Base-by-base conservation (phyloP, 2,329 filamentous ascomycete species). In the Neonectria faginata region DNA sequence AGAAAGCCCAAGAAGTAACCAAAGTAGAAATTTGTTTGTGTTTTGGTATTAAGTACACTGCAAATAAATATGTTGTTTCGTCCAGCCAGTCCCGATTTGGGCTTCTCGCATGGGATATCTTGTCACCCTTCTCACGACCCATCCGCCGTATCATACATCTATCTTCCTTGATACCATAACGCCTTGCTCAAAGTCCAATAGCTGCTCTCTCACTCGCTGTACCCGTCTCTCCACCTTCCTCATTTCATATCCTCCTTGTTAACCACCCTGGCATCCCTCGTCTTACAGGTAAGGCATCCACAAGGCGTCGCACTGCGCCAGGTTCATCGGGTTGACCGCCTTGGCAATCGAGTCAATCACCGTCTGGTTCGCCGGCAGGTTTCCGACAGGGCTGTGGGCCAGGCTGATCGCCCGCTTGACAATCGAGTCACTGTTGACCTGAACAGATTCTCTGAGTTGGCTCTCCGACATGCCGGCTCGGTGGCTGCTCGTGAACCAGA, bases 251-350 rank as follows among this genome's bases (percentile, higher is more conserved):
- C 45, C 60, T 50, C 29, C 45, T 48, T 41, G 7, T 10, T 20
- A 18, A 18, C 67, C 50, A 18, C 50, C 33, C 12, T 45, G 50
- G 50, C 48, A 48, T 44, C 36, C 52, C 22, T 25, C 55, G 50
- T 36, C 65, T 80, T 84, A 98, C 76, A 98, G 82, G 83, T 97
- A 99, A 25, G 93, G 91, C 95, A 98, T 98, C 94, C 96, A 99
- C 73, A 99, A 82, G 63, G 94, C 90, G 84, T 99, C 96, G 75
- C 92, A 94, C 79, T 92, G 88, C 48, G 92, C 91, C 79, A 99
- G 79, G 78, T 96, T 94, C 82, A 92, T 89, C 1, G 96, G 96
- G 80, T 97, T 97, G 16, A 97, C 94, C 1, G 95, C 94, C 81
- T 91, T 91, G n/a, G 92, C 92, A 67, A 99, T 92, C 67, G 97